phyloP scores from a whole-genome alignment of 2,329 filamentous ascomycete species.

The Elsinoe perseae region DNA sequence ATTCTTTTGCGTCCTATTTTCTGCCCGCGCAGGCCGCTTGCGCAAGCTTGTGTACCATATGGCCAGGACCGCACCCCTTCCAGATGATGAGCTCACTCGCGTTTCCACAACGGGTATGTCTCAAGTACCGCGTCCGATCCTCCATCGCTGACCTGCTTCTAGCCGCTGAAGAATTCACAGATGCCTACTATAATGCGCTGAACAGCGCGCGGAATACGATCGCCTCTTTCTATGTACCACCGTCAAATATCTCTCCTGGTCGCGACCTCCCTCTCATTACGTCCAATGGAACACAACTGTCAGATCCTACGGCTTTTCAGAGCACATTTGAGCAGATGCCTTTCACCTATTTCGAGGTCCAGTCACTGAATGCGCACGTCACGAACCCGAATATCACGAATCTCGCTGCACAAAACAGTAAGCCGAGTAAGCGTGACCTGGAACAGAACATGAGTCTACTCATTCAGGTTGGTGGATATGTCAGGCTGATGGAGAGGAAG shows the following conservation, averaged over 20 bases:
- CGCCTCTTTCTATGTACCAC: constrained; percentile 61
- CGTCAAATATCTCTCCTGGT: constrained; percentile 46
- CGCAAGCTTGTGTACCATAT: background rate
- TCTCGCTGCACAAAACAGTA: constrained; percentile 33
- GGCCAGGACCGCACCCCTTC: background rate
- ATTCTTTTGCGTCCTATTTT: background rate
- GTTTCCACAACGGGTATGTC: constrained; percentile 18
- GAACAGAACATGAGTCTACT: constrained; percentile 61
- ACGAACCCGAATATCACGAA: constrained; percentile 57
- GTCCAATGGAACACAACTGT: constrained; percentile 66
- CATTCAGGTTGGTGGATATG: constrained; percentile 64
- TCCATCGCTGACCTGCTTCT: background rate
- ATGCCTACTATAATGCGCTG: constrained; percentile 68
- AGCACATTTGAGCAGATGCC: constrained; percentile 61
- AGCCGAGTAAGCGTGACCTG: constrained; percentile 29
- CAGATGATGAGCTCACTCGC: constrained; percentile 18
- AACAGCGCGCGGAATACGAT: constrained; percentile 53
- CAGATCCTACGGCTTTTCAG: constrained; percentile 57
- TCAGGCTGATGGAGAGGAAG: constrained; percentile 55
- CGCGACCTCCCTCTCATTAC: constrained; percentile 57
- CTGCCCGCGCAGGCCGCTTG: background rate
- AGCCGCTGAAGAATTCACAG: constrained; percentile 63
- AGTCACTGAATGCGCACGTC: constrained; percentile 69
- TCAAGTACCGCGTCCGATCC: too few relatives aligned
- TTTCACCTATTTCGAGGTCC: constrained; percentile 60